These are phyloP conservation scores for Neurospora africana DNA, from an alignment of 495 filamentous ascomycete genomes.

Conservation along the genomic window DNA sequence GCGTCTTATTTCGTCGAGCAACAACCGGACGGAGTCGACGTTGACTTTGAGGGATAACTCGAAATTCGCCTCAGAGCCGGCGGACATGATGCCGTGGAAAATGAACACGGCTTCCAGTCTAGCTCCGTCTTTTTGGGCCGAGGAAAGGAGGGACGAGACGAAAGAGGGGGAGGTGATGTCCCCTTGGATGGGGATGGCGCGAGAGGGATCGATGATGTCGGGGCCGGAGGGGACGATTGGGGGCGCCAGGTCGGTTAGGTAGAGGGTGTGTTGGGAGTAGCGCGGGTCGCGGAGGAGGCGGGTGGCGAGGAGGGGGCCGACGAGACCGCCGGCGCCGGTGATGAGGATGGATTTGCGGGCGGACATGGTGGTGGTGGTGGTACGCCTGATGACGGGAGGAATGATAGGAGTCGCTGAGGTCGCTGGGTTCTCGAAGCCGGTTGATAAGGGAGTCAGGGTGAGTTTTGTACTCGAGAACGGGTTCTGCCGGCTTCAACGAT, in stretches of 20 bases:
- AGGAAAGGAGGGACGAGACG: conserved; percentile 35
- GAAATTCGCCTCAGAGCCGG: conserved; percentile 63
- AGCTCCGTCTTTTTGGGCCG: conserved; percentile 9
- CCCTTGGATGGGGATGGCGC: conserved; percentile 44
- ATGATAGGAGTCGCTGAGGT: neutral
- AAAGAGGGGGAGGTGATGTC: conserved; percentile 50
- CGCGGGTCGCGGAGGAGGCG: conserved; percentile 44
- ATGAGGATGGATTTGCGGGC: conserved; percentile 42
- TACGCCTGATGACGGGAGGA: neutral
- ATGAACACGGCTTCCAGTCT: conserved; percentile 58
- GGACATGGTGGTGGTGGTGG: conserved; percentile 2
- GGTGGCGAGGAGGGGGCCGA: conserved; percentile 56
- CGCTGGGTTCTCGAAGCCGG: neutral
- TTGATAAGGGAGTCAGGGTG: neutral
- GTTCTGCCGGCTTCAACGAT: neutral
- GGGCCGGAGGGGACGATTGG: conserved; percentile 41
- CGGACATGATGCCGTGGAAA: conserved; percentile 82
- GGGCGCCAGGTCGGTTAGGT: conserved; percentile 54
- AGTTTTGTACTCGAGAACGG: neutral
- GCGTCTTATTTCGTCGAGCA: conserved; percentile 52
- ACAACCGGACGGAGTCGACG: conserved; percentile 54
- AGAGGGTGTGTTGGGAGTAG: conserved; percentile 39
- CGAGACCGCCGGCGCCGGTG: conserved; percentile 61
- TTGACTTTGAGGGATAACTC: conserved; percentile 66
- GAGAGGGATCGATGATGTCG: conserved; percentile 29